Evolutionary conservation across 2,329 filamentous ascomycete species (phyloP), one percentile per base, ranked within the genome.

Genomic region (Xenosphaeropsis pyriputrescens): DNA sequence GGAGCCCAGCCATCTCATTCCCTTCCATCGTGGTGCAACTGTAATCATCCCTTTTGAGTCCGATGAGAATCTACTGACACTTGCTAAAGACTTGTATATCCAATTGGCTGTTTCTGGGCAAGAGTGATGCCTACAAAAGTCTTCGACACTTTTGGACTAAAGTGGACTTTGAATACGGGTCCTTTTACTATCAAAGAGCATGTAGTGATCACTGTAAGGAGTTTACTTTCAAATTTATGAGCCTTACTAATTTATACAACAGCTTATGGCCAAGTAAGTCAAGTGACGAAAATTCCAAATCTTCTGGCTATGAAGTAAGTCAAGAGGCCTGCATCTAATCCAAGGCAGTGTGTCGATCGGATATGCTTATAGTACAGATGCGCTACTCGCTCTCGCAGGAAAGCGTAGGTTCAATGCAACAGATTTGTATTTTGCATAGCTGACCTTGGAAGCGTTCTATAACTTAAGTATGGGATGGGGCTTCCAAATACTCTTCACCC

Each of bases 131-230:
- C 41, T 14, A 42, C 39, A 17, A 45, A 37, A 35, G 40, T 43
- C 33, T 39, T 41, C 16, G 66, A 77, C 15, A 67, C 65, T 0
- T 68, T 76, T 44, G 74, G 75, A 8, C 40, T 64, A 5, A 58
- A 49, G 15, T 76, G 68, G 64, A 65, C 63, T 16, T 56, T 80
- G n/a, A 81, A 80, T 39, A 74, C 76, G 0, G 75, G 75, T 0
- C 75, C 75, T 1, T 82, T 82, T 57, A 82, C 79, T 49, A 65
- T 78, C 52, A 82, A 82, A 54, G 77, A 82, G 50, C 77, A 81
- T 51, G 59, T 72, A 32, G 68, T 82, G 42, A 79, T 82, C 40
- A 71, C 75, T 14, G 71, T 79, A 45, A 79, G 79, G 72, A 30
- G 49, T 48, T 48, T 7, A 50, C 68, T 65, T 6, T 18, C 31